Evolutionary conservation across 441 rosid genomes (phyloP), one percentile per base, ranked within the genome.

Genomic region (Erodium texanum): DNA sequence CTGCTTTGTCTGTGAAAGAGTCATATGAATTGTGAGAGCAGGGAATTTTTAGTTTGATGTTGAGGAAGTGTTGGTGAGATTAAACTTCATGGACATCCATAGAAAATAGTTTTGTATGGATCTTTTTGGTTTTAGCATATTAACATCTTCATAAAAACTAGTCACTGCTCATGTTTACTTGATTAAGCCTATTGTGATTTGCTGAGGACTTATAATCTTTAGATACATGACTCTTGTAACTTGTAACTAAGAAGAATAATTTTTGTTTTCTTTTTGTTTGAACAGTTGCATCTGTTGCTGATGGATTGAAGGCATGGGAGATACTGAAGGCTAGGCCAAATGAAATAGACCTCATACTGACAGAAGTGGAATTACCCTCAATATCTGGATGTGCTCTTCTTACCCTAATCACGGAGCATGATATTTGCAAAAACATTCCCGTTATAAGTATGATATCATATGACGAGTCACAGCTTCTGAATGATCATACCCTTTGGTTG

Each of bases 231-330:
- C 34, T 29, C 34, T 29, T 29, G 34, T 29, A 29, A 29, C 34
- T 29, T 29, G 34, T 29, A 29, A 29, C 34, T 29, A 29, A 29
- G 3, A 29, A 29, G 34, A 29, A 29, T 29, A 29, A 7, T n/a
- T 6, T 70, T 62, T 41, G 63, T 20, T 74, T n/a, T n/a, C n/a
- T 63, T 50, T 66, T 23, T 75, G 59, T 67, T 64, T 45, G 68
- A 56, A 75, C 86, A 93, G 99, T 93, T 78, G 82, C 75, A 34
- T 84, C 93, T 29, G 92, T 87, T 36, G 61, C 96, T 32, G 94
- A 93, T 82, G 99, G 99, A 54, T 78, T 93, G 64, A 86, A 86
- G 77, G 99, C 97, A 19, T 93, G 99, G 99, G 93, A 89, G 83
- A 78, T 87, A 71, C 79, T 89, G 19, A 88, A 82, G 78, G 90